Conservation (phyloP, 768 basidiomycete species). For the Hygrophorus pudorinus region DNA sequence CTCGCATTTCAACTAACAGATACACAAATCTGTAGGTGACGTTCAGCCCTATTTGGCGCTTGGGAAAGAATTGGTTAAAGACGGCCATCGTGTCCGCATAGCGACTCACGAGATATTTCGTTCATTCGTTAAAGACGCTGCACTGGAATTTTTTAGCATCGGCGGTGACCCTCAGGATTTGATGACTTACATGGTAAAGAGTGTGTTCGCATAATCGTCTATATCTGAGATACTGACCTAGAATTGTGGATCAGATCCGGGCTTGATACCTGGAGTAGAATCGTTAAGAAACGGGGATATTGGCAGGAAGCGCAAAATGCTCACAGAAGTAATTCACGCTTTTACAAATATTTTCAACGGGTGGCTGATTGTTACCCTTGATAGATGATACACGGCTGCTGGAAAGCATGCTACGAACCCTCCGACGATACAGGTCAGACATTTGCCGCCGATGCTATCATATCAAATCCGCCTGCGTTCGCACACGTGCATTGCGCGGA, state of each 20-base stretch:
- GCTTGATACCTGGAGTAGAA: constrained; percentile 48
- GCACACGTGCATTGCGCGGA: constrained; percentile 60
- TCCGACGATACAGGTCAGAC: constrained; percentile 31
- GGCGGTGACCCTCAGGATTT: constrained; percentile 56
- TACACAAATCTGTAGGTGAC: constrained; percentile 31
- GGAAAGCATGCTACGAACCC: constrained; percentile 40
- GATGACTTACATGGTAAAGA: constrained; percentile 69
- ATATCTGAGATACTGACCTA: not conserved
- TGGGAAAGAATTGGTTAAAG: constrained; percentile 33
- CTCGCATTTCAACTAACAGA: not conserved
- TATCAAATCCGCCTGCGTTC: constrained; percentile 59
- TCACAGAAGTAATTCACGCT: constrained; percentile 27
- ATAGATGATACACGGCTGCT: constrained; percentile 54
- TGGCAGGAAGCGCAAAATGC: constrained; percentile 46
- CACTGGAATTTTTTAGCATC: constrained; percentile 49
- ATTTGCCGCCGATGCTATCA: constrained; percentile 55
- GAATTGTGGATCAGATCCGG: constrained; percentile 37
- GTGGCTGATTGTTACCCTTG: not conserved
- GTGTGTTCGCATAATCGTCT: constrained; percentile 22
- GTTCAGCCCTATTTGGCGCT: constrained; percentile 60
- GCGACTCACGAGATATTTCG: constrained; percentile 55
- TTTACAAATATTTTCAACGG: not conserved
- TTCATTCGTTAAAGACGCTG: constrained; percentile 38
- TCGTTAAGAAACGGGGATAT: constrained; percentile 56
- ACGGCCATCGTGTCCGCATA: constrained; percentile 51